Evolutionary conservation across 2,329 filamentous ascomycete species (phyloP), one percentile per base, ranked within the genome.

Genomic region (Aspergillus fructus): DNA sequence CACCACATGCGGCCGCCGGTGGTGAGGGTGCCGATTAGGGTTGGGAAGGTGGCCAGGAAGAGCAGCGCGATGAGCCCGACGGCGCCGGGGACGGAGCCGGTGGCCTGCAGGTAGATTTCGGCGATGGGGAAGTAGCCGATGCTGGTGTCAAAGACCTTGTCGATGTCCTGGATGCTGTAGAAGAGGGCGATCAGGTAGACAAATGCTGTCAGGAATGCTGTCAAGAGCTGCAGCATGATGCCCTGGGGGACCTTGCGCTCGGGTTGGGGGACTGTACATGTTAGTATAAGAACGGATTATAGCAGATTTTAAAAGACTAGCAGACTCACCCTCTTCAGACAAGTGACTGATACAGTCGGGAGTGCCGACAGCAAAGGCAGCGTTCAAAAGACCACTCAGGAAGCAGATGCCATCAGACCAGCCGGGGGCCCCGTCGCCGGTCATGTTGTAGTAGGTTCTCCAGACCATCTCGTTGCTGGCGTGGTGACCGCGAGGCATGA

Each of bases 281-380:
- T 30, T 1, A 4, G 9, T 15, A 7, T 19, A 1, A 17, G 37
- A 47, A 2, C 24, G 4, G 24, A 6, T 48, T 62, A 46, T n/a
- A 24, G 13, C 30, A 13, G 13, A 11, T 3, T 6, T 33, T 9
- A 42, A 37, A 15, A 5, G 1, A n/a, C 27, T 6, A 12, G n/a
- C 2, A 19, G 9, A 30, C 58, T 8, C 59, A 71, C 68, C 68
- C 59, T 88, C 85, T 68, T 88, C 85, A 0, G 83, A 81, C 23
- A 88, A 63, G 65, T 88, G 86, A 2, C 81, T 83, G 11, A 85
- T 81, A 43, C 83, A 85, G 62, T 89, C 86, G 0, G 85, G 84
- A 1, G 83, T 81, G 3, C 86, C 87, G 6, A 89, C 81, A n/a
- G 83, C 81, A 65, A 83, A 89, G 0, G 86, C 86, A 1, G 85